A percentile compares a stretch with the other conserved stretches of the same genome.
Evolutionary conservation across 169 alveolate genomes (phyloP).

Genomic region (Plasmodium knowlesi): DNA sequence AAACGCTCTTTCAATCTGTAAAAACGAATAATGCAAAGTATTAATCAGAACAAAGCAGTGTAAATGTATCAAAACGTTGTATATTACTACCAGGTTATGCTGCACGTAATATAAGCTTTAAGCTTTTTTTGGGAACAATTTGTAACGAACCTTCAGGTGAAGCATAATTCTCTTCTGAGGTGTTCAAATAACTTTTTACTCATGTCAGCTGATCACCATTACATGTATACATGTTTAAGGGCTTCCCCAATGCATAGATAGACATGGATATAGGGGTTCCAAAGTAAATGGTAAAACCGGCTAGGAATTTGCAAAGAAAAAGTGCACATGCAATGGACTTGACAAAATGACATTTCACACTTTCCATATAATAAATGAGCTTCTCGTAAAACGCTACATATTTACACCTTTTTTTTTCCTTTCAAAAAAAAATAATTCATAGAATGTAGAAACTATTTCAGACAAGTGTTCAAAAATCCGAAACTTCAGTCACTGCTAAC

Average conservation of each 20-base stretch:
- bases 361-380: neutral
- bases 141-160: neutral
- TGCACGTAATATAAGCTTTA: conserved; percentile 1
- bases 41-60: neutral
- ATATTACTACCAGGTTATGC: neutral
- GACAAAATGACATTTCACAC: neutral
- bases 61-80: neutral
- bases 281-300: neutral
- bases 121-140: neutral
- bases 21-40: neutral
- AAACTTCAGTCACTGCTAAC: neutral
- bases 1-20: neutral
- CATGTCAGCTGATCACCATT: neutral
- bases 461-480: neutral
- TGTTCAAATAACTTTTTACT: neutral
- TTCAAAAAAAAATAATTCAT: neutral
- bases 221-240: neutral
- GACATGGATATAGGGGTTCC: neutral
- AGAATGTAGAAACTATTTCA: neutral
- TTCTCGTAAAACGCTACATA: neutral
- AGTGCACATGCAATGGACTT: neutral
- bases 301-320: neutral
- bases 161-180: neutral
- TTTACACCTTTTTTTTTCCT: neutral
- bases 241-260: neutral